Evolutionary conservation across 1,284 basidiomycete genomes (phyloP), one percentile per base, ranked within the genome.

Genomic region (Neonothopanus nambi): DNA sequence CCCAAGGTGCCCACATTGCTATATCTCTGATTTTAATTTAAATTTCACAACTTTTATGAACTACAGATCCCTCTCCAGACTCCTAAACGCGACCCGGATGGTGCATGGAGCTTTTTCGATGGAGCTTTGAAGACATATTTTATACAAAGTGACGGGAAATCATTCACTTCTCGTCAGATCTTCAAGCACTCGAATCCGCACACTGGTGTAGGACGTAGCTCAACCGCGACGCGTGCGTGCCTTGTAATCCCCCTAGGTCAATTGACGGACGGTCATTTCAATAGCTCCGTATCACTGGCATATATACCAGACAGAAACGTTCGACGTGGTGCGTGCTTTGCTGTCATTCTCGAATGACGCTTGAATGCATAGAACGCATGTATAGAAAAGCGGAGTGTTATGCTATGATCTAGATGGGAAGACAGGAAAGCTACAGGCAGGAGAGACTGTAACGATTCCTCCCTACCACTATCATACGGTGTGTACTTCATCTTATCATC

Each of bases 201-300:
- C 43, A 65, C 64, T 41, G 64, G 64, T 11, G 56, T 48, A 20
- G 65, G 65, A 11, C 59, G 64, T 30, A 47, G 51, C 30, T 63
- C 61, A 39, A 66, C 61, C 28, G 64, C 65, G 17, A 66, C 65
- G 13, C 65, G 65, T 65, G 47, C 12, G 62, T 51, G 24, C 21
- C n/a, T 2, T 48, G 30, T 38, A 6, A n/a, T 44, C 21, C 20
- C 26, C 23, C 23, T n/a, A 20, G 20, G 18, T 1, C 18, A 3
- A 23, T 18, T 20, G 12, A 20, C 15, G 39, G 6, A 26, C 50
- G 26, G 35, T 18, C 40, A 18, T 5, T 13, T 36, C 20, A 17
- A 3, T 38, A 66, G 65, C 65, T 20, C 65, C 65, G n/a, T 65
- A 65, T 43, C 65, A 66, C 49, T 66, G 64, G 64, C 65, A 66